A percentile compares a stretch with the other conserved stretches of the same genome.
Evolutionary conservation across 2,329 filamentous ascomycete species (phyloP).

Genomic region (Colletotrichum euphorbiae): DNA sequence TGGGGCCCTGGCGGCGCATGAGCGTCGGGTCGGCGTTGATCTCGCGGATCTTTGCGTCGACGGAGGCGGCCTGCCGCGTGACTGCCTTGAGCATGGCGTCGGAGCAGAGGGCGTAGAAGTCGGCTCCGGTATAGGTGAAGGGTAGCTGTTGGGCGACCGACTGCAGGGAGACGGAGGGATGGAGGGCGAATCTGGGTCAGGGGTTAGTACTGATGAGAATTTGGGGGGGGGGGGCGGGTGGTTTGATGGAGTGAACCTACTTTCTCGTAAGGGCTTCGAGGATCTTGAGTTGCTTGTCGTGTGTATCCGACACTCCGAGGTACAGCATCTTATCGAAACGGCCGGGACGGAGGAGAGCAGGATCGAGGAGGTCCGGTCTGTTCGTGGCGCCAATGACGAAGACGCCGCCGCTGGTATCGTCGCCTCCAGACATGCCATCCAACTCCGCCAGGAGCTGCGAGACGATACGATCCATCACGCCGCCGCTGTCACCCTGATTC

Average conservation of each 20-base stretch:
- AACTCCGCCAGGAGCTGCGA: constrained; percentile 94
- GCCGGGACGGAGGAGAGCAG: constrained; percentile 87
- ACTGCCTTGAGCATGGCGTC: constrained; percentile 99
- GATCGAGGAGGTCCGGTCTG: constrained; percentile 90
- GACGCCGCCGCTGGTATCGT: constrained; percentile 83
- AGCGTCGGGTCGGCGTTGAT: constrained; percentile 66
- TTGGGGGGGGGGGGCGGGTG: constrained; percentile 15
- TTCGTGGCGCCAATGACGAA: constrained; percentile 99
- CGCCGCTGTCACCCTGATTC: constrained; percentile 96
- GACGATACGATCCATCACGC: constrained; percentile 98
- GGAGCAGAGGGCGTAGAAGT: constrained; percentile 96
- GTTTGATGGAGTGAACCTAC: constrained; percentile 62
- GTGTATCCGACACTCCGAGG: constrained; percentile 93
- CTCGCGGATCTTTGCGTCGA: constrained; percentile 83
- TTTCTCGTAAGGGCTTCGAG: constrained; percentile 94
- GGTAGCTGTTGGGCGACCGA: constrained; percentile 82
- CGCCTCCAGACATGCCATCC: constrained; percentile 96
- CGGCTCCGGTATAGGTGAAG: constrained; percentile 96
- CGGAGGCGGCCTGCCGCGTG: constrained; percentile 84
- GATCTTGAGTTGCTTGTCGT: constrained; percentile 95
- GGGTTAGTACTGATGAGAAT: constrained; percentile 20
- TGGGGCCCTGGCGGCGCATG: constrained; percentile 53
- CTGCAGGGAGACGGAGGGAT: constrained; percentile 80
- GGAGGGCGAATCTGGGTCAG: constrained; percentile 78
- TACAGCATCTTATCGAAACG: constrained; percentile 99